These are phyloP conservation scores for Haematococcus lacustris DNA, from an alignment of 139 green algal genomes.

Conservation along the genomic window DNA sequence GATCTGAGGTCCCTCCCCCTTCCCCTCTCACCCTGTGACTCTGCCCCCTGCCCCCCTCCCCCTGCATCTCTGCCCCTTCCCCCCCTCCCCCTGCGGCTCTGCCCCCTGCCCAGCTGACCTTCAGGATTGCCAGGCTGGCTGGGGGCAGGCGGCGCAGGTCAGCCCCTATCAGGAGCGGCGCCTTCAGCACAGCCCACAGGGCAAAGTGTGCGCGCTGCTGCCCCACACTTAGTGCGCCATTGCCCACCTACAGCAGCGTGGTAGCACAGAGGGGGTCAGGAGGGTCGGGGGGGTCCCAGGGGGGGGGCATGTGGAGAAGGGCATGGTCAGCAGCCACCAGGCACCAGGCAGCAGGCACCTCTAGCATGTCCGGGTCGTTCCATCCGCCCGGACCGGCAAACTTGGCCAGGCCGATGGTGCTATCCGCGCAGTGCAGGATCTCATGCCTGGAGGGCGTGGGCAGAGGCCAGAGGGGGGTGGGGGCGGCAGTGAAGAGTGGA, in stretches of 20 bases:
- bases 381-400: constrained; percentile 51
- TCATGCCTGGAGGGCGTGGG: not conserved
- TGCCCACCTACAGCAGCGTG: constrained; percentile 37
- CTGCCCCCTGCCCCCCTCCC: no score
- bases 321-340: no score
- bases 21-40: no score
- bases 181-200: constrained; percentile 60
- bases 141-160: constrained; percentile 30
- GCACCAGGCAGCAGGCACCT: no score
- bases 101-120: constrained; percentile 18
- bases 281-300: no score
- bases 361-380: constrained; percentile 70
- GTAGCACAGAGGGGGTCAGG: no score
- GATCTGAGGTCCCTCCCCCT: no score
- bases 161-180: constrained; percentile 57
- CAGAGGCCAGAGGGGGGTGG: no score
- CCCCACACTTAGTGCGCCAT: constrained; percentile 18
- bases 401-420: constrained; percentile 15
- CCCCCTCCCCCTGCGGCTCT: no score
- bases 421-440: not conserved
- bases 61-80: no score
- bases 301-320: no score
- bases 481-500: no score
- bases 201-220: constrained; percentile 56
- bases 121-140: constrained; percentile 14